These are phyloP conservation scores for Capronia epimyces DNA, from an alignment of 2,329 filamentous ascomycete genomes.

Conservation along the genomic window DNA sequence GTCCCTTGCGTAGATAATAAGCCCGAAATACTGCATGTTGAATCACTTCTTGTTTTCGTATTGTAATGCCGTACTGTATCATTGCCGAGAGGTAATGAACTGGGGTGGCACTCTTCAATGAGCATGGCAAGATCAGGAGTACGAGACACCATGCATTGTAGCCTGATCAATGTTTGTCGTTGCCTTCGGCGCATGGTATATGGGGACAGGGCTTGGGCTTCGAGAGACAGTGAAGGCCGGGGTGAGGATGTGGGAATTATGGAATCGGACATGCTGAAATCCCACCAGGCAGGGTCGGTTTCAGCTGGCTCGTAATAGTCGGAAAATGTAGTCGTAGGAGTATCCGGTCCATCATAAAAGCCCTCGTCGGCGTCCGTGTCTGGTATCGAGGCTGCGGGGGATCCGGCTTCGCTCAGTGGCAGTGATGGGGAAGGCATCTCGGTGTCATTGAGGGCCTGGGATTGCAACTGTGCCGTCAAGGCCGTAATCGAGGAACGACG, in stretches of 20 bases:
- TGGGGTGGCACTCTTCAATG: slow-evolving; percentile 30
- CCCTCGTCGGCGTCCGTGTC: slow-evolving; percentile 26
- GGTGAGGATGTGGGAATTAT: slow-evolving; percentile 26
- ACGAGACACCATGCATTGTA: slow-evolving; percentile 28
- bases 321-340: slow-evolving; percentile 22
- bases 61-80: slow-evolving; percentile 13
- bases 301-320: slow-evolving; percentile 20
- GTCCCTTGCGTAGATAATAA: not conserved
- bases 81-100: slow-evolving; percentile 25
- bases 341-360: slow-evolving; percentile 27
- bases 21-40: slow-evolving; percentile 13
- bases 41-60: slow-evolving; percentile 17
- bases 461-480: slow-evolving; percentile 26
- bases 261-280: slow-evolving; percentile 26
- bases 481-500: slow-evolving; percentile 26
- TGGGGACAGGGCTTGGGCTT: slow-evolving; percentile 27
- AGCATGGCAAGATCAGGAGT: slow-evolving; percentile 30
- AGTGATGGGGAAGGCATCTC: slow-evolving; percentile 20
- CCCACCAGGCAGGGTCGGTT: slow-evolving; percentile 27
- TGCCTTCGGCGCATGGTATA: slow-evolving; percentile 26
- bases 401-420: slow-evolving; percentile 10
- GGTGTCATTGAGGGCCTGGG: slow-evolving; percentile 24
- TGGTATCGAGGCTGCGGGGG: slow-evolving; percentile 15
- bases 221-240: slow-evolving; percentile 28
- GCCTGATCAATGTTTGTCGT: slow-evolving; percentile 27